Percentiles rank a stretch among this genome's conserved stretches.
phyloP scores from a whole-genome alignment of 2,329 filamentous ascomycete genomes.

The Aspergillus japonicus region DNA sequence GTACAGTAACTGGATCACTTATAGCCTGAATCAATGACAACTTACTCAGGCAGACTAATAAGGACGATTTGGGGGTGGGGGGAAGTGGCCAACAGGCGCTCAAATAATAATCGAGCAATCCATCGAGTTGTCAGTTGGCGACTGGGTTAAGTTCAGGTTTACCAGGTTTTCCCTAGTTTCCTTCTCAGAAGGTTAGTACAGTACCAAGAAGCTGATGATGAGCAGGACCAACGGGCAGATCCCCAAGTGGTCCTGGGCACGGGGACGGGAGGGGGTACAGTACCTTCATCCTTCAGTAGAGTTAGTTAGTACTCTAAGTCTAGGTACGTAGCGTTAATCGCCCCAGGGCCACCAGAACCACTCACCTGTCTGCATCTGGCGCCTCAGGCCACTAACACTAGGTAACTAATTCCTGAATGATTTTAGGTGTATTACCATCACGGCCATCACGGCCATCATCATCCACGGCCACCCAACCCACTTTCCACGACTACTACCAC shows the following conservation, averaged over 20 bases:
- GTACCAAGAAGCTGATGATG: background rate
- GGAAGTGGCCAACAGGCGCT: background rate
- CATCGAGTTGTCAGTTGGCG: background rate
- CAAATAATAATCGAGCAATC: background rate
- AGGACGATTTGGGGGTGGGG: too few relatives aligned
- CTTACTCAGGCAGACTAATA: too few relatives aligned
- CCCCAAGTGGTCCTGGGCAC: conserved; percentile 11
- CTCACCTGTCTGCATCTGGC: background rate
- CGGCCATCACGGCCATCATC: background rate
- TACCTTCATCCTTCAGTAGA: too few relatives aligned
- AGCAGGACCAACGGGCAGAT: conserved; percentile 17
- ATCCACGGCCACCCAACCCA: background rate
- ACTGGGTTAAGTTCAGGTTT: background rate
- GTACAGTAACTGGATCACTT: too few relatives aligned
- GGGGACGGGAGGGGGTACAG: background rate
- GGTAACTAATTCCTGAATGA: background rate
- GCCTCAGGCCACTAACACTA: conserved; percentile 9
- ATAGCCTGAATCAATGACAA: too few relatives aligned
- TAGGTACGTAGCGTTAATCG: background rate
- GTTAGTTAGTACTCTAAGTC: too few relatives aligned
- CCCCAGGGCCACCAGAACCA: background rate
- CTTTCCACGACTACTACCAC: background rate
- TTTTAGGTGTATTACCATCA: background rate
- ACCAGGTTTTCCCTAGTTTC: conserved; percentile 3
- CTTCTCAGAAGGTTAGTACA: background rate